Evolutionary conservation across 805 yeast species (phyloP).

Genomic region (Cyberlindnera maritima): DNA sequence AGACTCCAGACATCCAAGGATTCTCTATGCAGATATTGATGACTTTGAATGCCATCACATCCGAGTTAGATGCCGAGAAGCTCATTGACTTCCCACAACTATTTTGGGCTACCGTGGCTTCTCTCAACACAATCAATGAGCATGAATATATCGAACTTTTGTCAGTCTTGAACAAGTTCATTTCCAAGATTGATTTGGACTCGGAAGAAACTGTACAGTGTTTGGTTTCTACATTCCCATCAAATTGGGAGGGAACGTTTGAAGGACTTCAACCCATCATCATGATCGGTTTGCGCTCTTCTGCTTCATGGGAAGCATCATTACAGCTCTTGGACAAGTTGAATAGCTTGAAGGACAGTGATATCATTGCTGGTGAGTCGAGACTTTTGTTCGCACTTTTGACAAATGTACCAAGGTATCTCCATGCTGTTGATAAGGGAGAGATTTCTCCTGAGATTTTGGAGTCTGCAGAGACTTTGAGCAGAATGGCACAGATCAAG

Average conservation of each 20-base stretch:
- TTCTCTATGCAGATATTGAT: constrained; percentile 95
- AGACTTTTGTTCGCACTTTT: constrained; percentile 71
- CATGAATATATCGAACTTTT: constrained; percentile 88
- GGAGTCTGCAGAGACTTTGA: constrained; percentile 53
- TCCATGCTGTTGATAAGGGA: constrained; percentile 70
- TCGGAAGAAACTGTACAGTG: constrained; percentile 83
- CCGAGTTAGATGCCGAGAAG: constrained; percentile 75
- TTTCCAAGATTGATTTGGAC: constrained; percentile 82
- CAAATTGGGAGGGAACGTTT: constrained; percentile 93
- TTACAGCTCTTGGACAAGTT: constrained; percentile 71
- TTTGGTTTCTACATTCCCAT: constrained; percentile 82
- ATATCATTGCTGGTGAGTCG: constrained; percentile 69
- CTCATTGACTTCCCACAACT: constrained; percentile 87
- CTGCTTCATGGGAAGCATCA: constrained; percentile 76
- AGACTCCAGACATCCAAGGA: constrained; percentile 86
- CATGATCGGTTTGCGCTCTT: constrained; percentile 79
- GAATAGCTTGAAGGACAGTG: constrained; percentile 63
- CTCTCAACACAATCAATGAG: constrained; percentile 86
- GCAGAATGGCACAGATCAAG: constrained; percentile 56
- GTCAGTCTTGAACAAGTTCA: constrained; percentile 76
- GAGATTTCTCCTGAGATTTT: constrained; percentile 48
- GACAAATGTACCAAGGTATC: constrained; percentile 78
- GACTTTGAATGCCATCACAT: constrained; percentile 91
- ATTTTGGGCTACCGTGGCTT: constrained; percentile 94
- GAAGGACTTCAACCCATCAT: constrained; percentile 82